A percentile compares a stretch with the other conserved stretches of the same genome.
These are phyloP conservation scores for Hypoxylon sp. DNA, from an alignment of 2,329 filamentous ascomycete species.

Conservation along the genomic window DNA sequence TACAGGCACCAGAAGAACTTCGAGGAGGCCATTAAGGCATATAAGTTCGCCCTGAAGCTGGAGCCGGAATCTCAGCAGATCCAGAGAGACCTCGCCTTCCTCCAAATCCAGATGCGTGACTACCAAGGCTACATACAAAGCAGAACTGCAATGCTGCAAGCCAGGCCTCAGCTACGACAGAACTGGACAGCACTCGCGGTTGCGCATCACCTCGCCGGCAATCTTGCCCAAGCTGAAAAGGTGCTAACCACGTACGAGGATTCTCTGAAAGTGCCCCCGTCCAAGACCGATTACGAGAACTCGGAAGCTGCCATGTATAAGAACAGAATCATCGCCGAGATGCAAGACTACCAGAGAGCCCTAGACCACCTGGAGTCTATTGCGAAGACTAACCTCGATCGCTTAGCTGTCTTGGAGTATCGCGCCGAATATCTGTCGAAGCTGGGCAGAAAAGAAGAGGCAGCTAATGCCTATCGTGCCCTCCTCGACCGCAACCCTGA, in stretches of 20 bases:
- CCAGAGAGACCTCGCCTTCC: conserved; percentile 89
- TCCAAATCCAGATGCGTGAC: conserved; percentile 97
- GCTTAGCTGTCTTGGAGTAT: conserved; percentile 85
- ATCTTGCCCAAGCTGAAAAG: conserved; percentile 87
- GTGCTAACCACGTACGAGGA: conserved; percentile 93
- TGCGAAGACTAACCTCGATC: conserved; percentile 83
- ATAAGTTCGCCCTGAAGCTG: conserved; percentile 92
- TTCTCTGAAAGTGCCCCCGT: conserved; percentile 84
- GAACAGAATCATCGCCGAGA: conserved; percentile 92
- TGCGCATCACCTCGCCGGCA: conserved; percentile 90
- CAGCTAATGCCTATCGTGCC: conserved; percentile 81
- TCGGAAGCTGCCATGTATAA: conserved; percentile 96
- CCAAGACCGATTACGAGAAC: conserved; percentile 86
- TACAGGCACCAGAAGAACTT: conserved; percentile 97
- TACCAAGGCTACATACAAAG: conserved; percentile 94
- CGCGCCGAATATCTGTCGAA: conserved; percentile 86
- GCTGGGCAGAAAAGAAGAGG: conserved; percentile 82
- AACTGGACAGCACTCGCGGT: conserved; percentile 99
- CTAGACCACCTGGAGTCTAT: conserved; percentile 86
- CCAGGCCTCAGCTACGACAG: conserved; percentile 82
- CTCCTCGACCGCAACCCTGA: conserved; percentile 90
- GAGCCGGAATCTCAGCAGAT: conserved; percentile 97
- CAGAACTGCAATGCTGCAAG: conserved; percentile 86
- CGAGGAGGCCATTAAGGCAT: conserved; percentile 98
- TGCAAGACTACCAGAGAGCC: conserved; percentile 84